Evolutionary conservation across 2,329 filamentous ascomycete species (phyloP).

Genomic region (Ceratocystis cubensis): DNA sequence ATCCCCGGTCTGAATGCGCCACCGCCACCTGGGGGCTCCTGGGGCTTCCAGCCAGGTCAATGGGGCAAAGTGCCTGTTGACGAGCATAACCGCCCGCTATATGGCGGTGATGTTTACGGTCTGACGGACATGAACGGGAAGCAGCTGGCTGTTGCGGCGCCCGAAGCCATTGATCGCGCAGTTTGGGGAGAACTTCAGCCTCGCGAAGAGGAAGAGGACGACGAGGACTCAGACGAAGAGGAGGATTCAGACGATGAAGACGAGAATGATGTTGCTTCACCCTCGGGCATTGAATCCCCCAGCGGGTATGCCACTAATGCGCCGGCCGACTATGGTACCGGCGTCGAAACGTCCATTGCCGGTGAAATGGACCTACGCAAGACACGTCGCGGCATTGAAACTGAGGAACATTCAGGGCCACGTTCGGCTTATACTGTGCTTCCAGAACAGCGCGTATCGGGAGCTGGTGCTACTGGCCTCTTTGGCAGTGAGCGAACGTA

Average conservation of each 20-base stretch:
- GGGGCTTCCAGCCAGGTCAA: slow-evolving; percentile 91
- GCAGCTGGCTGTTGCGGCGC: slow-evolving; percentile 35
- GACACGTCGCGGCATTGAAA: slow-evolving; percentile 66
- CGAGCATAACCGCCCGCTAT: slow-evolving; percentile 81
- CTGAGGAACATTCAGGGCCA: slow-evolving; percentile 63
- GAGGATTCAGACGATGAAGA: slow-evolving; percentile 50
- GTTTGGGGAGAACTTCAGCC: slow-evolving; percentile 88
- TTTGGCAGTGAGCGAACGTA: slow-evolving; percentile 93
- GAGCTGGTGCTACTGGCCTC: slow-evolving; percentile 56
- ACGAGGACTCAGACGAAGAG: slow-evolving; percentile 62
- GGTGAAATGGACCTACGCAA: slow-evolving; percentile 90
- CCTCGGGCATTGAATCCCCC: slow-evolving; percentile 66
- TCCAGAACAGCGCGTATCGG: slow-evolving; percentile 43
- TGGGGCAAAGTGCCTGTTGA: slow-evolving; percentile 95
- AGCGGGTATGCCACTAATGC: slow-evolving; percentile 69
- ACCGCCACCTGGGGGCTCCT: slow-evolving; percentile 73
- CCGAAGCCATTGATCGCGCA: slow-evolving; percentile 72
- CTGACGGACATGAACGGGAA: slow-evolving; percentile 40
- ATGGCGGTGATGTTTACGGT: slow-evolving; percentile 90
- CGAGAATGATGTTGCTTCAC: slow-evolving; percentile 40
- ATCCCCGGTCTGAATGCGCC: slow-evolving; percentile 91
- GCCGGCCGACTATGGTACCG: slow-evolving; percentile 62
- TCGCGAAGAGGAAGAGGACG: slow-evolving; percentile 60
- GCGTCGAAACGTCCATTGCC: slow-evolving; percentile 58
- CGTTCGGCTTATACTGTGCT: slow-evolving; percentile 80